Percentiles rank a stretch among this genome's conserved stretches.
These are phyloP conservation scores for Nicotiana knightiana DNA, from an alignment of 257 asterid genomes.

Conservation along the genomic window DNA sequence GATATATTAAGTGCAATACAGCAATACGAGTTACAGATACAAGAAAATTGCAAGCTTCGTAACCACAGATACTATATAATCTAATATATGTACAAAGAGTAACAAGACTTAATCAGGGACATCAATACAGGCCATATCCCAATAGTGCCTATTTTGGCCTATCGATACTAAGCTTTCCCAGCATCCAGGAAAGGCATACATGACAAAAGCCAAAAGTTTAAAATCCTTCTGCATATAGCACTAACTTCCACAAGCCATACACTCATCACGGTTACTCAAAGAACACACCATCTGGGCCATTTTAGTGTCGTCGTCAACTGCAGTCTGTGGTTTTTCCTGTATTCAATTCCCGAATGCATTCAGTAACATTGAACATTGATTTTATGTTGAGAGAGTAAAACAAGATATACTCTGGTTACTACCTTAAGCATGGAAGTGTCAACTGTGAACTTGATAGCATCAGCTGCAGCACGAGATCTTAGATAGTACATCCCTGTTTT, in stretches of 20 bases:
- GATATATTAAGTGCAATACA: neutral
- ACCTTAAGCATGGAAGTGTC: slow-evolving; percentile 75
- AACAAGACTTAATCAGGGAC: neutral
- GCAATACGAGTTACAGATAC: neutral
- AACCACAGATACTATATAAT: neutral
- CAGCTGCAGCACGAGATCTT: slow-evolving; percentile 90
- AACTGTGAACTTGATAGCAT: slow-evolving; percentile 91
- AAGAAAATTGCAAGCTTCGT: neutral
- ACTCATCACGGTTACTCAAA: slow-evolving; percentile 71
- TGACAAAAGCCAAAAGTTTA: neutral
- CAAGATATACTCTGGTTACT: neutral
- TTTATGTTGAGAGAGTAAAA: neutral
- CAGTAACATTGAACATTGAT: neutral
- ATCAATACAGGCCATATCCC: neutral
- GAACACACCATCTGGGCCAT: slow-evolving; percentile 86
- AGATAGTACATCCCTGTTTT: slow-evolving; percentile 96
- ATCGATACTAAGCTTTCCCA: neutral
- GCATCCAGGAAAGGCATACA: neutral
- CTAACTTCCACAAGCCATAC: slow-evolving; percentile 88
- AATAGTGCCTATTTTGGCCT: neutral
- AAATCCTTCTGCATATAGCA: neutral
- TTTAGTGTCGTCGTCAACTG: slow-evolving; percentile 46
- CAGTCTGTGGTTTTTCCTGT: slow-evolving; percentile 30
- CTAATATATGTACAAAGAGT: neutral
- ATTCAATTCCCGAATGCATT: neutral